Evolutionary conservation across 1,139 yeast genomes (phyloP), one percentile per base, ranked within the genome.

Genomic region (Pichia inconspicua): DNA sequence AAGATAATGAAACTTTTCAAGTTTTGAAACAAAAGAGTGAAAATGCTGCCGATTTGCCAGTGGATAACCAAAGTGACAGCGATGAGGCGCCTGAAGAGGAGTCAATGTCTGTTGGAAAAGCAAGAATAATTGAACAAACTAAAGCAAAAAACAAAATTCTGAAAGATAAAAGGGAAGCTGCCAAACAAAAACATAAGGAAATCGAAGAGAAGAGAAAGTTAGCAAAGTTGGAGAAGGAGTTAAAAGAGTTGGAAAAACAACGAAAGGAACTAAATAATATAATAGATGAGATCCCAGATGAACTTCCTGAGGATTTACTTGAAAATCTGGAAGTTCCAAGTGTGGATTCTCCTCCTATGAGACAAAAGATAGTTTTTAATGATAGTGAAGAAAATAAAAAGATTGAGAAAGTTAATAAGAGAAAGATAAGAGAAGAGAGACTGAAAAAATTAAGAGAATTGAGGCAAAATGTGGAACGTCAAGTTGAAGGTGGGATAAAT

Each of bases 401-500:
- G 52, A 30, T 60, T 45, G 58, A 64, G 53, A 62, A 63, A 45
- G 55, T 60, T 61, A 48, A 45, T 69, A 43, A 69, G 70, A 54
- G 66, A 70, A 54, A 72, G 66, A 49, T 74, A 75, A 75, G 72
- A 58, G 65, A 65, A 30, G 54, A 69, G 43, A 71, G 46, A 15
- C 37, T 53, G n/a, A 41, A 69, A 46, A 69, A 67, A 35, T 58
- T 64, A 3, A 62, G 70, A 7, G 61, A 72, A 30, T 72, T 72
- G 49, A 77, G 72, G 57, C 84, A 85, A 0, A 46, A 25, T 14
- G 40, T 40, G 2, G 51, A 53, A 37, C 48, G 45, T 19, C 27
- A 82, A 83, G 5, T 82, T 80, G 32, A 71, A 66, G 55, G 84
- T 79, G 17, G 70, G 67, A 57, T 77, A 75, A 27, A 68, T 72